Conservation (phyloP, 1,139 yeast species). For the Entelexis paramagnoliae region DNA sequence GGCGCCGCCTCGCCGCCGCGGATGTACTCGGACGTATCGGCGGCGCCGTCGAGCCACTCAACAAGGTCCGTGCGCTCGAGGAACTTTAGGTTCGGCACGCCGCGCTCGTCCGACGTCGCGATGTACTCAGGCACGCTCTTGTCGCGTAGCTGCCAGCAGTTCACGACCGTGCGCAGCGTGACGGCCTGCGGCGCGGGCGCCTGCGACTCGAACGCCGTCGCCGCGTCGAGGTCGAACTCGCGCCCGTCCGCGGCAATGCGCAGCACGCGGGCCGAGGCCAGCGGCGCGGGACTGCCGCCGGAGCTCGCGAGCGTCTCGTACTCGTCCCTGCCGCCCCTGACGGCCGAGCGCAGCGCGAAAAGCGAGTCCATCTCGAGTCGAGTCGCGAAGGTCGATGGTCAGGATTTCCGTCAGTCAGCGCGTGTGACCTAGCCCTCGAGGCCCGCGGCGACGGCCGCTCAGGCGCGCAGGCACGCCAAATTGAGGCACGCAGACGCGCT, state of each 20-base stretch:
- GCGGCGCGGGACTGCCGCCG: constrained; percentile 8
- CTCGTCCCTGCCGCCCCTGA: constrained; percentile 11
- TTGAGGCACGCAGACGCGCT: no score
- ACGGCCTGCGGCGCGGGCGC: constrained; percentile 26
- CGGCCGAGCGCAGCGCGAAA: constrained; percentile 18
- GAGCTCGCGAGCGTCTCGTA: constrained; percentile 12
- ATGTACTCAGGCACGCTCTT: constrained; percentile 75
- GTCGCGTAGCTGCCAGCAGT: constrained; percentile 72
- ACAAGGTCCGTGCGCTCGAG: constrained; percentile 76
- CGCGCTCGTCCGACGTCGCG: constrained; percentile 54
- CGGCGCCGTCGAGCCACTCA: constrained; percentile 67
- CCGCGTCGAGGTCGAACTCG: constrained; percentile 12
- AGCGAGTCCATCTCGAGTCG: constrained; percentile 19
- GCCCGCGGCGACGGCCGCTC: no score
- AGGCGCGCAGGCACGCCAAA: no score
- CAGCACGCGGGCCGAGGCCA: constrained; percentile 12
- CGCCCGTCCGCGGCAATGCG: constrained; percentile 5
- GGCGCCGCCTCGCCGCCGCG: neutral
- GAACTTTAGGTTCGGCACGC: constrained; percentile 65
- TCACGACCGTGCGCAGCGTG: constrained; percentile 54
- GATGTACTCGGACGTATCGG: constrained; percentile 33
- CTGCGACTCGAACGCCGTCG: constrained; percentile 20
- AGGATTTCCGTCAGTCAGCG: neutral
- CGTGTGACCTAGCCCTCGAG: neutral
- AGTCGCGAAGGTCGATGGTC: neutral